Percentiles rank a stretch among this genome's conserved stretches.
Evolutionary conservation across 805 yeast species (phyloP).

Genomic region (Cyberlindnera lachancei): DNA sequence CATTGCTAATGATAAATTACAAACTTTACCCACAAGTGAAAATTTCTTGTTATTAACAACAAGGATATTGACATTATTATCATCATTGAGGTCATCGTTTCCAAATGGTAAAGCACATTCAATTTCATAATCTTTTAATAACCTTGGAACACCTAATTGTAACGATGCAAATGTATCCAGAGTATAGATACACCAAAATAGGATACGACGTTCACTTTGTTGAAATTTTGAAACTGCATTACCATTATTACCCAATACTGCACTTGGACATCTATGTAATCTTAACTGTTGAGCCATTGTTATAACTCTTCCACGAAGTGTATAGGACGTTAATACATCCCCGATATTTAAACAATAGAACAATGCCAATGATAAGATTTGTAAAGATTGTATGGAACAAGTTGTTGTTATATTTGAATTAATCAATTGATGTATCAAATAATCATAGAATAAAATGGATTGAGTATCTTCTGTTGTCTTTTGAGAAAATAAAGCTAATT

Average conservation of each 20-base stretch:
- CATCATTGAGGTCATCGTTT: constrained; percentile 33
- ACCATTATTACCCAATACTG: constrained; percentile 62
- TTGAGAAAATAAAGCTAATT: constrained; percentile 35
- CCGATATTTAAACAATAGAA: constrained; percentile 69
- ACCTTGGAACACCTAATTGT: constrained; percentile 75
- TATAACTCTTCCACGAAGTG: constrained; percentile 64
- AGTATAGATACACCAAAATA: constrained; percentile 79
- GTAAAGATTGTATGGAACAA: constrained; percentile 63
- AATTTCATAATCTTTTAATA: constrained; percentile 72
- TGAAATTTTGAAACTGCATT: constrained; percentile 57
- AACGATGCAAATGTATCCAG: constrained; percentile 71
- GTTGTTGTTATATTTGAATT: constrained; percentile 51
- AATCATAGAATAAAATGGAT: constrained; percentile 45
- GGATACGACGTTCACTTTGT: constrained; percentile 74
- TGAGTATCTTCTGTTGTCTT: constrained; percentile 9
- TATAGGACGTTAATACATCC: constrained; percentile 66
- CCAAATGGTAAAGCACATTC: constrained; percentile 80
- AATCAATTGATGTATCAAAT: constrained; percentile 53
- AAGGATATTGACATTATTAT: constrained; percentile 45
- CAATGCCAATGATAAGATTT: constrained; percentile 59
- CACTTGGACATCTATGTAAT: constrained; percentile 80
- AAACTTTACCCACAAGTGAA: constrained; percentile 63
- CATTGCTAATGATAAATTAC: constrained; percentile 51
- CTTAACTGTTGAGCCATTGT: constrained; percentile 84
- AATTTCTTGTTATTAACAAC: constrained; percentile 52